A percentile compares a stretch with the other conserved stretches of the same genome.
Evolutionary conservation across 2,329 filamentous ascomycete genomes (phyloP).

Genomic region (Fusarium vanettenii): DNA sequence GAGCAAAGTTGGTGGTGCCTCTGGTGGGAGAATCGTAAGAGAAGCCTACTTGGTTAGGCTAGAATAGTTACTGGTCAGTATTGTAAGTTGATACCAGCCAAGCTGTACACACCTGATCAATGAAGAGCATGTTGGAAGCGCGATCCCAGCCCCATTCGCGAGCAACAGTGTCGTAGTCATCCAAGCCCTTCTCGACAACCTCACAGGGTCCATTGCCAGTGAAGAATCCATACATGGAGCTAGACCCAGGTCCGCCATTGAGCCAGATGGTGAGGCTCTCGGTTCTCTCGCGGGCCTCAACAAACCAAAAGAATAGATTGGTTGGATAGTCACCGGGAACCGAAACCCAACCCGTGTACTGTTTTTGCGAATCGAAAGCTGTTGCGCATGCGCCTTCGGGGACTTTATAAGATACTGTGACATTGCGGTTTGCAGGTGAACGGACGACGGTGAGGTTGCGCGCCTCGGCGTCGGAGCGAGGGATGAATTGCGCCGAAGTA

Average conservation of each 20-base stretch:
- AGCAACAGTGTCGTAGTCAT: constrained; percentile 65
- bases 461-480: constrained; percentile 41
- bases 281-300: constrained; percentile 57
- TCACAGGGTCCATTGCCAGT: constrained; percentile 67
- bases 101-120: constrained; percentile 60
- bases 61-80: constrained; percentile 25
- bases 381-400: constrained; percentile 72
- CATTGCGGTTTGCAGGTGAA: constrained; percentile 71
- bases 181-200: constrained; percentile 58
- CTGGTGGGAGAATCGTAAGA: constrained; percentile 75
- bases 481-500: constrained; percentile 49
- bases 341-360: constrained; percentile 77
- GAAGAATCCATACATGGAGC: constrained; percentile 74
- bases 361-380: constrained; percentile 72
- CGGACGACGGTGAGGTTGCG: constrained; percentile 65
- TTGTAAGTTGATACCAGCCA: not conserved
- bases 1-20: constrained; percentile 64
- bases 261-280: constrained; percentile 69
- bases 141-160: constrained; percentile 75
- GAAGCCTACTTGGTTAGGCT: constrained; percentile 78
- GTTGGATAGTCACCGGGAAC: constrained; percentile 66
- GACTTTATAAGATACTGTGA: constrained; percentile 76
- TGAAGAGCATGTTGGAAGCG: constrained; percentile 65
- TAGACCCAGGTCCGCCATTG: constrained; percentile 74
- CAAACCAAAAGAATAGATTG: constrained; percentile 65